These are phyloP conservation scores for Penicillium lividum DNA, from an alignment of 495 filamentous ascomycete species.

Conservation along the genomic window DNA sequence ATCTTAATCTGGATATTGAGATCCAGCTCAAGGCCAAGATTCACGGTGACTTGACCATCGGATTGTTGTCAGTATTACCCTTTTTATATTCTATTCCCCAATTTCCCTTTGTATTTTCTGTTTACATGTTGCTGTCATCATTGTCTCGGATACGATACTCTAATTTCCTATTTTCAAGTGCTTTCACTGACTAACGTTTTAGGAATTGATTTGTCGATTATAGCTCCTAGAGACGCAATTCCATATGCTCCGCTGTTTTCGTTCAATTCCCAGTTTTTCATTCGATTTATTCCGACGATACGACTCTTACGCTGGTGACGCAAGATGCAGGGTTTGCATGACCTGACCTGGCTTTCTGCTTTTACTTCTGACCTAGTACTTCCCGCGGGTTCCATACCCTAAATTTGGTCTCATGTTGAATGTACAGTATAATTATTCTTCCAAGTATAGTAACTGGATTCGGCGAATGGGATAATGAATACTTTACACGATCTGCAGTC, in stretches of 20 bases:
- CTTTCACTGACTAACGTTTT: conserved; percentile 28
- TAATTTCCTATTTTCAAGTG: conserved; percentile 3
- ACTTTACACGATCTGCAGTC: conserved; percentile 1
- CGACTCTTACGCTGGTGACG: conserved; percentile 13
- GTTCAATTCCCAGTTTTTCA: not conserved
- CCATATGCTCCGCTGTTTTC: conserved; percentile 7
- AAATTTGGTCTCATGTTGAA: conserved; percentile 20
- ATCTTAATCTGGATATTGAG: conserved; percentile 87
- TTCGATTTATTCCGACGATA: conserved; percentile 8
- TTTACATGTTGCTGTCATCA: not conserved
- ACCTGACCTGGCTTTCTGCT: conserved; percentile 11
- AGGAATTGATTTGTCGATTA: conserved; percentile 29
- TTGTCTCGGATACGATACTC: not conserved
- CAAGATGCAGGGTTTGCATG: conserved; percentile 25
- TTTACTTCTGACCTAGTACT: conserved; percentile 9
- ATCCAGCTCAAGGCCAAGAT: conserved; percentile 90
- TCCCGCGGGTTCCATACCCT: conserved; percentile 10
- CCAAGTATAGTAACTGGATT: conserved; percentile 19
- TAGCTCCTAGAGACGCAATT: conserved; percentile 23
- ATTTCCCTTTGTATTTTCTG: not conserved
- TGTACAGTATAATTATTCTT: conserved; percentile 27
- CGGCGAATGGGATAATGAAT: conserved; percentile 25
- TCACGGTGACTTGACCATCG: conserved; percentile 84
- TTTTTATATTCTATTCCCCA: conserved; percentile 6
- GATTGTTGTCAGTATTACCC: conserved; percentile 69